Evolutionary conservation across 148 eudicot species (phyloP), one percentile per base, ranked within the genome.

Genomic region (Cornus controversa): DNA sequence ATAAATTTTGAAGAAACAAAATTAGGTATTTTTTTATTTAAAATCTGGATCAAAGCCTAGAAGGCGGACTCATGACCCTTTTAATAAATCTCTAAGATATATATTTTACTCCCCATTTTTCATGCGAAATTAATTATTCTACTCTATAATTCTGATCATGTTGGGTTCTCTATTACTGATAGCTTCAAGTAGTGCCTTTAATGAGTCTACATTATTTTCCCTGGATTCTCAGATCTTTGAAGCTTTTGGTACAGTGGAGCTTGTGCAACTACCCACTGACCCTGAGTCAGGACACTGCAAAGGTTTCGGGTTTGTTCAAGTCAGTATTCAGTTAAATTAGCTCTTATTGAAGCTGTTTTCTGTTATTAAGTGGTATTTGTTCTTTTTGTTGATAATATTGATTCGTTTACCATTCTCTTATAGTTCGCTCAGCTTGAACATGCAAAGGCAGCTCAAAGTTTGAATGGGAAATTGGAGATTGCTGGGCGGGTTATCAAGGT

Each of bases 271-370:
- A 27, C 99, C 99, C 23, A 90, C 93, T 64, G 99, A 96, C 76
- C 92, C 88, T 66, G 99, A 96, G 79, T 88, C 96, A n/a, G 99
- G 99, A 47, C 96, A 96, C 37, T 96, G 99, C 89, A 96, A 96
- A 91, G 98, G 99, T 70, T 96, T 93, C 79, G 99, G 99, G 75
- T 96, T 96, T 88, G 83, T 96, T 82, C 99, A 96, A 77, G 98
- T 92, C 73, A 68, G 91, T 89, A 76, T 79, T 73, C 0, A 11
- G 11, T 16, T 36, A 5, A 66, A 58, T 29, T 75, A 10, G 53
- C 34, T 29, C 23, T 45, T 37, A 28, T 69, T 22, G 23, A 6
- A 47, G 54, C 28, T 53, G 9, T 66, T 26, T 11, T 29, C 70
- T 74, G 28, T 67, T 9, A 71, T 47, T 73, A 3, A 29, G 8